Percentiles rank a stretch among this genome's conserved stretches.
phyloP scores from a whole-genome alignment of 139 green algal genomes.

The Chlamydomonas sp. region DNA sequence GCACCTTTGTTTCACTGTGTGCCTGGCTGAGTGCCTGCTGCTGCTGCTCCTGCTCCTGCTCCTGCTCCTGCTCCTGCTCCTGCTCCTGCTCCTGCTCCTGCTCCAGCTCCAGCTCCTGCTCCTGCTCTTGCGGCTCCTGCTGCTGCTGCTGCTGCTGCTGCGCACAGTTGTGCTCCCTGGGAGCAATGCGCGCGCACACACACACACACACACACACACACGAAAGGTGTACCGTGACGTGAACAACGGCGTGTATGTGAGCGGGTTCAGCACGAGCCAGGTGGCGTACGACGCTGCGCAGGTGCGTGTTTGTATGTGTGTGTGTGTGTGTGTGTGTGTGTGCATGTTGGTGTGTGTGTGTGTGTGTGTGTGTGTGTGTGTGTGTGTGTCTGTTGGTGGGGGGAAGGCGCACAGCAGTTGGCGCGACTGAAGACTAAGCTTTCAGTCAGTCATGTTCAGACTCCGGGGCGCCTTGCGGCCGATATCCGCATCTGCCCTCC shows the following conservation, averaged over 20 bases:
- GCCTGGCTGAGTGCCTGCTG: not conserved
- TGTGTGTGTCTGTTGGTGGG: too few relatives aligned
- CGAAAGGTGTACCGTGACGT: slow-evolving; percentile 51
- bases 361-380: too few relatives aligned
- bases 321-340: too few relatives aligned
- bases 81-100: not conserved
- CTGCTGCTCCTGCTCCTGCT: not conserved
- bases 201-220: not conserved
- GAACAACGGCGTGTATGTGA: slow-evolving; percentile 79
- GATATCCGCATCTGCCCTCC: too few relatives aligned
- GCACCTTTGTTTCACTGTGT: not conserved
- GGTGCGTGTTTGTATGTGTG: too few relatives aligned
- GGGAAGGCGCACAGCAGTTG: too few relatives aligned
- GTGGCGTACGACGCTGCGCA: slow-evolving; percentile 55
- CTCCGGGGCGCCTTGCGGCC: too few relatives aligned
- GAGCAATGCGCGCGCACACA: not conserved
- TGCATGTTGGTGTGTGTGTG: too few relatives aligned
- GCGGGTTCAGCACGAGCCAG: slow-evolving; percentile 73
- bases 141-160: not conserved
- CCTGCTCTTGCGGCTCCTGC: not conserved
- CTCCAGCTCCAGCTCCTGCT: not conserved
- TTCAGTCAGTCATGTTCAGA: too few relatives aligned
- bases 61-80: not conserved
- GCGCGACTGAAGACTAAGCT: too few relatives aligned
- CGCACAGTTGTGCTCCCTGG: not conserved